Evolutionary conservation across 2,329 filamentous ascomycete genomes (phyloP).

Genomic region (Beauveria bassiana): DNA sequence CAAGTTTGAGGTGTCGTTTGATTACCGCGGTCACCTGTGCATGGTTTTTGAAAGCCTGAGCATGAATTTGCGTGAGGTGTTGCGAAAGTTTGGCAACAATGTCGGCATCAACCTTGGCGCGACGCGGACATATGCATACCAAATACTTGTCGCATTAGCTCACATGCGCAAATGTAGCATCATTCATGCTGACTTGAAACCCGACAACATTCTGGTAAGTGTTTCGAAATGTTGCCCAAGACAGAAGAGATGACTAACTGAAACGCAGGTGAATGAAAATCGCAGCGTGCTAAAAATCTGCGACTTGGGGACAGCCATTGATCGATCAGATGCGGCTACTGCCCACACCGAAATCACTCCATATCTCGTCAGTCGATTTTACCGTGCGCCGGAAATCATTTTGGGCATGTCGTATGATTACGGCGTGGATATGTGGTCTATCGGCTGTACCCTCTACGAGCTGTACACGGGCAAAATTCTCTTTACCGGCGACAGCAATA

Average conservation of each 20-base stretch:
- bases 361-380: conserved; percentile 95
- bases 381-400: conserved; percentile 94
- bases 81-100: conserved; percentile 94
- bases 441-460: conserved; percentile 95
- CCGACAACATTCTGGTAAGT: conserved; percentile 84
- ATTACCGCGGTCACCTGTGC: conserved; percentile 91
- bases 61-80: conserved; percentile 84
- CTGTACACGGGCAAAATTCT: conserved; percentile 96
- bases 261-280: conserved; percentile 61
- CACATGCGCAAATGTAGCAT: conserved; percentile 89
- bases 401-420: conserved; percentile 95
- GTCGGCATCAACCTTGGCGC: conserved; percentile 85
- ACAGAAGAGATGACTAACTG: conserved; percentile 18
- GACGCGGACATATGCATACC: conserved; percentile 81
- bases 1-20: conserved; percentile 77
- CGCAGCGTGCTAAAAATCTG: conserved; percentile 87
- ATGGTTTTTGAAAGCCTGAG: conserved; percentile 95
- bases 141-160: conserved; percentile 85
- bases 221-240: background rate
- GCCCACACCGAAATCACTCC: conserved; percentile 78
- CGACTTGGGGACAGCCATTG: conserved; percentile 92
- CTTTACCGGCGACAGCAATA: conserved; percentile 92
- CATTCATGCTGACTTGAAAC: conserved; percentile 92
- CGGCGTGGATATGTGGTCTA: conserved; percentile 93
- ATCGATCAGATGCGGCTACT: conserved; percentile 69